Base-by-base conservation (phyloP, 2,329 filamentous ascomycete genomes). In the Metarhizium brunneum region DNA sequence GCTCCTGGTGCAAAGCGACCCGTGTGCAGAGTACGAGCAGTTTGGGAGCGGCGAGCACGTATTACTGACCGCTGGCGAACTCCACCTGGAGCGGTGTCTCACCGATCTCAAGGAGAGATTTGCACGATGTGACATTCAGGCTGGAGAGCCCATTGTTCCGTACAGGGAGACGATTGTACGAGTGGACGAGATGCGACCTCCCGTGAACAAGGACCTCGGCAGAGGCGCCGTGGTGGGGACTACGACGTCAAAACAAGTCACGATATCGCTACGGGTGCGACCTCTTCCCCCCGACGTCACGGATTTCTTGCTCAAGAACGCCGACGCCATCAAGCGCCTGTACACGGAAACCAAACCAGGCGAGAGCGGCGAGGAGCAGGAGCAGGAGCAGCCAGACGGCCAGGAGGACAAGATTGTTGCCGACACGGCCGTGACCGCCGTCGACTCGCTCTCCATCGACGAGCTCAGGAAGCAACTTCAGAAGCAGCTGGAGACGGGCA, bases 21-120 rank as follows among this genome's bases (percentile, higher is more conserved):
- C 94, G 0, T 97, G 94, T 65, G 94, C 92, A 14, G 86, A 95
- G 68, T 99, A 99, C 64, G 92, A 97, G 68, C 90, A 95, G 52
- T 86, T 97, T 53, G 82, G 86, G 56, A 96, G 87, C 62, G 94
- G 94, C 56, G 94, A 99, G 72, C 94, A 99, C 69, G 94, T 99
- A 47, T 83, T 99, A 25, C 72, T 96, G 42, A 97, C 94, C 0
- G 94, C 94, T 6, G 94, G 94, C 54, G 94, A 99, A 70, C 69
- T 99, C 61, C 94, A 99, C 73, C 78, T 99, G 3, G 94, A 99
- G 71, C 80, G 94, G 56, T 99, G 94, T 68, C 71, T 99, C 57
- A 96, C 94, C 54, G 94, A 99, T 74, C 77, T 99, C 30, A 83
- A 90, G 59, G 94, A 99, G 67, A 81, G 94, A 5, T 99, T 96